Evolutionary conservation across 1,284 basidiomycete species (phyloP).

Genomic region (Puccinia hordei): DNA sequence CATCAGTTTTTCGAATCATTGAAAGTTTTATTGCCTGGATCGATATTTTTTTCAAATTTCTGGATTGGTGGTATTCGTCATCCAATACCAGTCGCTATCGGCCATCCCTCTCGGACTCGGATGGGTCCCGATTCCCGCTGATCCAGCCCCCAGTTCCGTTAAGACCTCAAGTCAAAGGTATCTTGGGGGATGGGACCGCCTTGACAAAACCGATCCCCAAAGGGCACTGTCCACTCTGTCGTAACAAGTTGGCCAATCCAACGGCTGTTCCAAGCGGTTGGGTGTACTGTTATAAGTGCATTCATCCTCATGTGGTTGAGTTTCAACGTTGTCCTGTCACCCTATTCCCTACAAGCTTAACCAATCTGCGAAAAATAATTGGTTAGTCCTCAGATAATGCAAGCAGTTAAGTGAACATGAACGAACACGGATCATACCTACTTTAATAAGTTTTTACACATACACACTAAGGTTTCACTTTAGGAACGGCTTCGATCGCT

Average conservation of each 20-base stretch:
- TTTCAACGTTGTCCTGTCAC: slow-evolving; percentile 84
- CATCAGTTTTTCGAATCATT: slow-evolving; percentile 59
- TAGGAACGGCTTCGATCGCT: too few relatives aligned
- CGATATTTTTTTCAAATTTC: slow-evolving; percentile 94
- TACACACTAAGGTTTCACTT: too few relatives aligned
- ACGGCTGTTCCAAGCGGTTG: slow-evolving; percentile 89
- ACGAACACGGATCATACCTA: too few relatives aligned
- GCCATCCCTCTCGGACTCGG: slow-evolving; percentile 62
- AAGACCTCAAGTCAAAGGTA: slow-evolving; percentile 71
- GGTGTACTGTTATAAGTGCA: slow-evolving; percentile 93
- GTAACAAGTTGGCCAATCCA: slow-evolving; percentile 75
- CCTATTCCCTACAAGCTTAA: slow-evolving; percentile 29
- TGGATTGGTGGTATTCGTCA: slow-evolving; percentile 99
- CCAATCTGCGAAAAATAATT: slow-evolving; percentile 43
- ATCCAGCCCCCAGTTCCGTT: slow-evolving; percentile 76
- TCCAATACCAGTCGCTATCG: slow-evolving; percentile 64
- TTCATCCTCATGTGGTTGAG: slow-evolving; percentile 78
- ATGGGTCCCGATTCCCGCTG: slow-evolving; percentile 42
- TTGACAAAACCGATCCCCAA: slow-evolving; percentile 68
- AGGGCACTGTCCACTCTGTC: slow-evolving; percentile 82
- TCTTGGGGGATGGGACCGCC: slow-evolving; percentile 54
- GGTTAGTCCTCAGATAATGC: slow-evolving; percentile 3
- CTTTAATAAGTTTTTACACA: neutral
- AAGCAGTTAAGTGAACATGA: neutral
- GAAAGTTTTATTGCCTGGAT: slow-evolving; percentile 79